Conservation (phyloP, 208 protist species). For the Phytomonas sp. region DNA sequence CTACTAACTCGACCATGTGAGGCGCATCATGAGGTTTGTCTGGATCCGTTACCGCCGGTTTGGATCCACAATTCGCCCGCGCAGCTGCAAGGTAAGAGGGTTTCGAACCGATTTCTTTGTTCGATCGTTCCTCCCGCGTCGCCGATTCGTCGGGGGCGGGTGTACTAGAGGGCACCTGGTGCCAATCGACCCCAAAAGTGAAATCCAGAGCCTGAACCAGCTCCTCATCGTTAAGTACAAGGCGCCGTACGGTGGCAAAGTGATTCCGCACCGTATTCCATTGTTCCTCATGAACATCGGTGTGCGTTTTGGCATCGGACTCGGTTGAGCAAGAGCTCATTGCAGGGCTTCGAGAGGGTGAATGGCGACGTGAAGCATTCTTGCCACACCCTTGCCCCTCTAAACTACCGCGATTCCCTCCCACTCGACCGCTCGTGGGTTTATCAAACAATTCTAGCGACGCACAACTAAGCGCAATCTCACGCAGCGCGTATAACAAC, state of each 20-base stretch:
- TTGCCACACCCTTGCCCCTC: background rate
- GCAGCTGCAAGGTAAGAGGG: background rate
- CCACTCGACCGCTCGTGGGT: background rate
- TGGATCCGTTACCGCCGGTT: background rate
- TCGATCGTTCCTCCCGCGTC: background rate
- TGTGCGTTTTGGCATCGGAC: background rate
- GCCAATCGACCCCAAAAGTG: conserved; percentile 33
- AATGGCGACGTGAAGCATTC: background rate
- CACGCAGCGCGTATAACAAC: conserved; percentile 32
- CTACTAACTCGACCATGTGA: background rate
- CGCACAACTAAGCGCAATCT: conserved; percentile 37
- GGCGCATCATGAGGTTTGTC: background rate
- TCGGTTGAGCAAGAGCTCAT: background rate
- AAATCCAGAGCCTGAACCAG: conserved; percentile 27
- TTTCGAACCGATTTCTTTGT: background rate
- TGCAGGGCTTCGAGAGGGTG: background rate
- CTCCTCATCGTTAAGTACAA: conserved; percentile 42
- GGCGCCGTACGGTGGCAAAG: conserved; percentile 18
- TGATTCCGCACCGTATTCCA: conserved; percentile 36
- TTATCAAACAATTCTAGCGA: conserved; percentile 24
- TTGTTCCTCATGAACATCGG: conserved; percentile 20
- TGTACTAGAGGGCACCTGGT: background rate
- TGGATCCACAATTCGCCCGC: background rate
- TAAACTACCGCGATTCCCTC: conserved; percentile 2
- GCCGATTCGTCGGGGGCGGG: background rate